A percentile compares a stretch with the other conserved stretches of the same genome.
Evolutionary conservation across 495 filamentous ascomycete species (phyloP).

Genomic region (Trichoderma erinaceum): DNA sequence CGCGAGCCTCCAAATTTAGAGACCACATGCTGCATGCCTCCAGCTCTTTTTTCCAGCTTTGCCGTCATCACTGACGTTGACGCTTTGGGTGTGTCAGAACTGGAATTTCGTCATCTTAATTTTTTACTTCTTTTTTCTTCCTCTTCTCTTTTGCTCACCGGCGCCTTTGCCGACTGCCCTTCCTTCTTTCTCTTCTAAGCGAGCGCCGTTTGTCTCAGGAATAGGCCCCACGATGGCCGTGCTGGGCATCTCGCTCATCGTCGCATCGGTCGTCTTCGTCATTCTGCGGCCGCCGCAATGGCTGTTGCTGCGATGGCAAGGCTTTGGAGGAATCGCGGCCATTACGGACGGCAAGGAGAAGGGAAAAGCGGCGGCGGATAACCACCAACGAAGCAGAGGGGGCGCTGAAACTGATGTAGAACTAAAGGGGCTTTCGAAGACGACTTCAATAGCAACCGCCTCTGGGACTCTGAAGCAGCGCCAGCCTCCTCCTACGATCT

Average conservation of each 20-base stretch:
- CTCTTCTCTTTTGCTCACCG: neutral
- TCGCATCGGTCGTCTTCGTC: constrained; percentile 48
- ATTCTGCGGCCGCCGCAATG: constrained; percentile 42
- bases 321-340: constrained; percentile 22
- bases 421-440: neutral
- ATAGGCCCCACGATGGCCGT: constrained; percentile 37
- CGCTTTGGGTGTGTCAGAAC: neutral
- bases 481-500: constrained; percentile 14
- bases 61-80: neutral
- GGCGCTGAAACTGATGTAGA: neutral
- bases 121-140: neutral
- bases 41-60: neutral
- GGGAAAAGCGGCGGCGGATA: neutral
- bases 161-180: constrained; percentile 13
- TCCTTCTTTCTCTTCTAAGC: neutral
- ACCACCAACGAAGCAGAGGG: neutral
- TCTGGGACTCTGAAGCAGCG: neutral
- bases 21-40: constrained; percentile 5
- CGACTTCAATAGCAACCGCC: neutral
- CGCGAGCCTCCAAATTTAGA: constrained; percentile 9
- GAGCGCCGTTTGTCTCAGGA: neutral
- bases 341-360: neutral
- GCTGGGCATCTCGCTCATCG: constrained; percentile 47
- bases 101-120: neutral
- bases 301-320: constrained; percentile 24